Percentiles rank a stretch among this genome's conserved stretches.
Conservation (phyloP, 129 eudicot genomes). For the Flaveria sonorensis region DNA sequence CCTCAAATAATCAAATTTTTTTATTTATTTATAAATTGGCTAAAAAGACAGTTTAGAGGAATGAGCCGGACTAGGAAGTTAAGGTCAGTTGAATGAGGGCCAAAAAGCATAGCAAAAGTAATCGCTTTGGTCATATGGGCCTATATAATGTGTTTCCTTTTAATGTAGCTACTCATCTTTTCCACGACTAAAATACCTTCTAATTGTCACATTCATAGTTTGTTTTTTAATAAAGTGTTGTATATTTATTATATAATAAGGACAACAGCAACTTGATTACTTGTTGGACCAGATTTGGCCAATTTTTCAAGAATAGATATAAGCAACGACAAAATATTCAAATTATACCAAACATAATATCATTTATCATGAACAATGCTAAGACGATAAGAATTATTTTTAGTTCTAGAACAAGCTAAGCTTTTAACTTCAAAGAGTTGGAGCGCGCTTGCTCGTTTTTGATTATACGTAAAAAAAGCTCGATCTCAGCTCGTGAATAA, state of each 20-base stretch:
- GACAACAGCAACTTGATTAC: neutral
- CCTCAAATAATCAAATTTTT: no score
- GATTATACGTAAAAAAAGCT: no score
- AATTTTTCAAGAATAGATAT: neutral
- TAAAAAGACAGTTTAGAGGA: constrained; percentile 1
- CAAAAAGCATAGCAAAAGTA: constrained; percentile 28
- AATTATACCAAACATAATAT: neutral
- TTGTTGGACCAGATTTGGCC: constrained; percentile 10
- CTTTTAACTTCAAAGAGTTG: no score
- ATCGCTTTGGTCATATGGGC: constrained; percentile 19
- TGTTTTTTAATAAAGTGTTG: neutral
- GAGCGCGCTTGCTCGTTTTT: no score
- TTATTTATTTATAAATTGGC: neutral
- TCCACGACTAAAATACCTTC: constrained; percentile 24
- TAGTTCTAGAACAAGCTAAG: neutral
- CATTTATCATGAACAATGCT: neutral
- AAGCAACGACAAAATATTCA: neutral
- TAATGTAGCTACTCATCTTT: constrained; percentile 27
- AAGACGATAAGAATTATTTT: neutral
- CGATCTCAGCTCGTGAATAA: no score
- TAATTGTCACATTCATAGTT: constrained; percentile 20
- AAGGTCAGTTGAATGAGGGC: constrained; percentile 16
- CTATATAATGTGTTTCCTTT: constrained; percentile 23
- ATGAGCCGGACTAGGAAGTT: constrained; percentile 15
- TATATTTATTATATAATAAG: neutral